Evolutionary conservation across 345 rosid genomes (phyloP).

Genomic region (Corymbia maculata): DNA sequence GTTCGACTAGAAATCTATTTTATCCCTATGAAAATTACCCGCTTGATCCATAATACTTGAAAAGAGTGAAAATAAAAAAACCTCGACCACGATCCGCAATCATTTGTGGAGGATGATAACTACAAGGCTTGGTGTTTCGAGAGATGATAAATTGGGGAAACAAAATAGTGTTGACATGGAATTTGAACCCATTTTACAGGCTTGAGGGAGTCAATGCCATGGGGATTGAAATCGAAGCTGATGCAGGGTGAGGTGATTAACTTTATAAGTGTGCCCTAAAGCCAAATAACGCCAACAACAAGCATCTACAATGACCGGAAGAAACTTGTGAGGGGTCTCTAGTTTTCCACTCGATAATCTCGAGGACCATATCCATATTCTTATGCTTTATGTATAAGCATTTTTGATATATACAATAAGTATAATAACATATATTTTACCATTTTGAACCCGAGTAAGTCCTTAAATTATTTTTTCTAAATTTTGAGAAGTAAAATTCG

Average conservation of each 20-base stretch:
- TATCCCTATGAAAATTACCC: neutral
- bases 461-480: too few species aligned
- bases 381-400: neutral
- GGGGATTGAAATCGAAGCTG: accelerated
- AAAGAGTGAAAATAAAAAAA: neutral
- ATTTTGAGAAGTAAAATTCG: too few species aligned
- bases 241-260: neutral
- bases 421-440: accelerated
- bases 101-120: accelerated
- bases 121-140: neutral
- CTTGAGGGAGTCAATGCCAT: neutral
- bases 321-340: accelerated
- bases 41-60: accelerated
- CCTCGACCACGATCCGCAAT: accelerated
- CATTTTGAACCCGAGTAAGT: too few species aligned
- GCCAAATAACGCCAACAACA: accelerated
- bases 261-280: accelerated
- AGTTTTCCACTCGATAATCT: neutral
- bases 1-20: accelerated
- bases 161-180: accelerated
- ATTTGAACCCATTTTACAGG: neutral
- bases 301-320: accelerated
- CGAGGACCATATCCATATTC: accelerated
- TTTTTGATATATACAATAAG: neutral
- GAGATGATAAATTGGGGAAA: neutral